Base-by-base conservation (phyloP, 2,329 filamentous ascomycete genomes). In the Monosporascus cannonballus region DNA sequence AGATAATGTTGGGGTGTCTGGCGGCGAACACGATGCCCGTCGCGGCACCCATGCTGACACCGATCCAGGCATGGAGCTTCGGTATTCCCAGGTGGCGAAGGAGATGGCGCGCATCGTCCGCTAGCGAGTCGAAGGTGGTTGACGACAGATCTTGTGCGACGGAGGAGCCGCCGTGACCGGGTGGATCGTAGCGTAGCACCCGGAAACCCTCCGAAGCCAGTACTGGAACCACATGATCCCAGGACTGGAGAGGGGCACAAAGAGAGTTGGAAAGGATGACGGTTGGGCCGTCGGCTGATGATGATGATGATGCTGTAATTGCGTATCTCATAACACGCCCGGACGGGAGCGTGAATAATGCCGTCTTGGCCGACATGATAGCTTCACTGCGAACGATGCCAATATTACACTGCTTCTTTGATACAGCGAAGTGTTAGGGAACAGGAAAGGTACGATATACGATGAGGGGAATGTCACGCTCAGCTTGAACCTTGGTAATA, bases 31-130 rank as follows among this genome's bases (percentile, higher is more conserved):
- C 67, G 48, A 75, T 59, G 20, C 70, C 70, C 1, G 65, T 69
- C 0, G 71, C 66, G 7, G 70, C 74, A 22, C 74, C 74, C 71
- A 76, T 74, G 11, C 73, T 76, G 1, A 76, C 71, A 2, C 73
- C 73, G 7, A 76, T 62, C 73, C 73, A 76, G 3, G 69, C 67
- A 51, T 71, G 62, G 6, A 73, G 52, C 20, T 56, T 63, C 5
- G 54, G 46, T 34, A 74, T 64, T 6, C 57, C 56, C 3, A 73
- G 63, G 17, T 65, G 54, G 1, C 55, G 46, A 1, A 76, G 59
- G 4, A 76, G 66, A n/a, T 61, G 53, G 41, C 59, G 51, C 1
- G 73, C 69, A 48, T 75, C 71, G 25, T 68, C 65, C 3, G 69
- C 67, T 51, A 76, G 66, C 15, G 65, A 65, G 25, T 67, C 63